Conservation (phyloP, 192 early-diverging fungal species). For the Nowakowskiella sp. region DNA sequence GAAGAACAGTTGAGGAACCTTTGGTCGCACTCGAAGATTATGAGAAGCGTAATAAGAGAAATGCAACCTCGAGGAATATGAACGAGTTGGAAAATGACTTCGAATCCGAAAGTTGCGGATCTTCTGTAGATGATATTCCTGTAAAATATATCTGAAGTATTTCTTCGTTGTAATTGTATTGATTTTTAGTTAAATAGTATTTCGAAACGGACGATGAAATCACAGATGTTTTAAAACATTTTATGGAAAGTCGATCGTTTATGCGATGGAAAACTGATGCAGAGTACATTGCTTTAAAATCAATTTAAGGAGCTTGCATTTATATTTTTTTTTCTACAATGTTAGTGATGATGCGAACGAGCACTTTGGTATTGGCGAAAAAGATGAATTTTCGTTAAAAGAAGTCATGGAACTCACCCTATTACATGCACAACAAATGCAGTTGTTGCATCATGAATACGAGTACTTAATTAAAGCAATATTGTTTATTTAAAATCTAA, state of each 20-base stretch:
- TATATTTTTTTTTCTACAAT: background rate
- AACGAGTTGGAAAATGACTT: no score
- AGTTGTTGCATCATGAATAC: conserved; percentile 44
- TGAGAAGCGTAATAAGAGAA: no score
- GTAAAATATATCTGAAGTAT: no score
- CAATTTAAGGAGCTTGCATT: background rate
- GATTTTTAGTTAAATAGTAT: no score
- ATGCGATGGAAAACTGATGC: background rate
- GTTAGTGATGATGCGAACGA: background rate
- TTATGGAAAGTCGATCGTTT: background rate
- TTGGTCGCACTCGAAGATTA: no score
- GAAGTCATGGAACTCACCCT: conserved; percentile 57
- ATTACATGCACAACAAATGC: conserved; percentile 52
- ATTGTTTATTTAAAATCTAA: conserved; percentile 9
- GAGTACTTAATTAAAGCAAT: conserved; percentile 22
- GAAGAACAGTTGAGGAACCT: background rate
- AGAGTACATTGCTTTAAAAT: background rate
- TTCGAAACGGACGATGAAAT: background rate
- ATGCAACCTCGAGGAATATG: no score
- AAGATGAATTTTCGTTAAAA: conserved; percentile 38
- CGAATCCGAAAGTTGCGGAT: no score
- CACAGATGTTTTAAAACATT: no score
- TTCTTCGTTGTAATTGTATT: no score
- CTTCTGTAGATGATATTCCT: no score
- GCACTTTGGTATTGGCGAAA: background rate